Percentiles rank a stretch among this genome's conserved stretches.
These are phyloP conservation scores for Heliosperma pusillum DNA, from an alignment of 148 eudicot species.

Conservation along the genomic window DNA sequence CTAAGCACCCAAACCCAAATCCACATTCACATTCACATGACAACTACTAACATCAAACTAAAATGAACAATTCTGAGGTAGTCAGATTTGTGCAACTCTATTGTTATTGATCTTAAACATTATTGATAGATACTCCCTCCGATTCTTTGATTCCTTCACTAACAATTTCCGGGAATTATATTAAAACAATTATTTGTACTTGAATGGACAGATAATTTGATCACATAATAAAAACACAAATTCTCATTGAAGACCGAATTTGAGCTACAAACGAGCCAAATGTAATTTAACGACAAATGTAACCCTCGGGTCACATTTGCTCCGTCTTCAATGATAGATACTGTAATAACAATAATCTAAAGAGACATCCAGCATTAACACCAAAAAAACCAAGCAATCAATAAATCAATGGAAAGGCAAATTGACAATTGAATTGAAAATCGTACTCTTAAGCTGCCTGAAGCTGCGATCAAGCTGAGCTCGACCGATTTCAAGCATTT, in stretches of 20 bases:
- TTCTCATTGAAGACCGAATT: too few species aligned
- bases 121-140: too few species aligned
- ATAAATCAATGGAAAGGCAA: not conserved
- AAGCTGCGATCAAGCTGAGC: conserved; percentile 97
- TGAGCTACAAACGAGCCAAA: too few species aligned
- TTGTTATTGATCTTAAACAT: too few species aligned
- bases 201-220: not conserved
- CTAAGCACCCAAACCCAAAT: not conserved
- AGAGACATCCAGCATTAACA: not conserved
- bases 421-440: not conserved
- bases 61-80: not conserved
- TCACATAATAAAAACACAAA: too few species aligned
- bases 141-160: too few species aligned
- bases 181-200: too few species aligned
- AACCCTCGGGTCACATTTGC: too few species aligned
- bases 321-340: too few species aligned
- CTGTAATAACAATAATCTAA: not conserved
- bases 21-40: too few species aligned
- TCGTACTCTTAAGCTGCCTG: conserved; percentile 65
- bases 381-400: not conserved
- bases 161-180: too few species aligned
- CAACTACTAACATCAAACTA: not conserved
- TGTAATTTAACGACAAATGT: too few species aligned
- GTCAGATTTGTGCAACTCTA: not conserved
- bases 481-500: conserved; percentile 77